Base-by-base conservation (phyloP, 352 stramenopile genomes). In the Blastocystis sp. region DNA sequence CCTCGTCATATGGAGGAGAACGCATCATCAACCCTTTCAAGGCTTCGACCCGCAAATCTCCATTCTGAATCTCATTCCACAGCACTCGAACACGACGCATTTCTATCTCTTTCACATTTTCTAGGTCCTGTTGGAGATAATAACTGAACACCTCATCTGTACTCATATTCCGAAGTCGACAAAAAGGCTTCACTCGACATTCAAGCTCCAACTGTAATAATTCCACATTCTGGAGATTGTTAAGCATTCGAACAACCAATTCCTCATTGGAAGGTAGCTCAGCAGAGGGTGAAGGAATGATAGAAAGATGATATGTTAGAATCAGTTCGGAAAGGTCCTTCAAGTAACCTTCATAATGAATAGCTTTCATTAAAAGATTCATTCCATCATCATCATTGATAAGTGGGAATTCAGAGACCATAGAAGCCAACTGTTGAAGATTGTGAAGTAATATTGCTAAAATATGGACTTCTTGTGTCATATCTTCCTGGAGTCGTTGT, bases 91-190 rank as follows among this genome's bases (percentile, higher is more conserved):
- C 22, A 2, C 70, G 33, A 5, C n/a, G 5, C 11, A 64, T 42
- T 13, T 81, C 70, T 5, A 81, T 17, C 5, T 42, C 27, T 4
- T 33, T 33, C 30, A n/a, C 42, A n/a, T 24, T 81, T 64, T 81
- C 70, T 4, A 81, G 1, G 27, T 60, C n/a, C 4, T 37, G 70
- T 64, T 81, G 40, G 15, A 81, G 13, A 40, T 59, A 81, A n/a
- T 59, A 81, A 27, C 37, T 60, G 22, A 81, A 51, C 27, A 81
- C 70, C 24, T 81, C 70, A 40, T 81, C 70, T 15, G 62, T 54
- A 62, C 27, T 60, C 70, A 81, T 60, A 24, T 81, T 81, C 6
- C 42, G 70, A 9, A 27, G 3, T 17, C 42, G 11, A 56, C 70
- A 81, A 22, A 81, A 81, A 13, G 68, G 68, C 17, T 37, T 35